A percentile compares a stretch with the other conserved stretches of the same genome.
These are phyloP conservation scores for Athelia psychrophila DNA, from an alignment of 1,284 basidiomycete genomes.

Conservation along the genomic window DNA sequence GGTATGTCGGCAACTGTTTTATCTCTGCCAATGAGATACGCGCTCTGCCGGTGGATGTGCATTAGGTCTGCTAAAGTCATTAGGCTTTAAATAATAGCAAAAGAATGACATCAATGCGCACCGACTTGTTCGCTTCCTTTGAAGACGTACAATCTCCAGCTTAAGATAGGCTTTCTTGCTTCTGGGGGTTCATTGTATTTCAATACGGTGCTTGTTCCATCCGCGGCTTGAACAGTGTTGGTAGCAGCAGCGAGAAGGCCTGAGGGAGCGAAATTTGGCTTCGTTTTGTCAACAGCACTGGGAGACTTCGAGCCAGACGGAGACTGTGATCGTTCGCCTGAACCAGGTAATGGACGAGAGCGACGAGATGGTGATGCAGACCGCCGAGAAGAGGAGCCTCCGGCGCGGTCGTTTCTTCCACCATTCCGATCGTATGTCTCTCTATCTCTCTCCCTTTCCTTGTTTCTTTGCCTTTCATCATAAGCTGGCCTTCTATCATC, in stretches of 20 bases:
- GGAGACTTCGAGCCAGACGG: slow-evolving; percentile 32
- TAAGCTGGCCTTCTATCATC: neutral
- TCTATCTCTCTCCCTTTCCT: slow-evolving; percentile 27
- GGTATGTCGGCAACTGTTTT: slow-evolving; percentile 86
- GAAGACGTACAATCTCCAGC: slow-evolving; percentile 97
- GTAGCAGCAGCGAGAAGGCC: slow-evolving; percentile 95
- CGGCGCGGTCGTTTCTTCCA: slow-evolving; percentile 22
- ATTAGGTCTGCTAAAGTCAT: slow-evolving; percentile 69
- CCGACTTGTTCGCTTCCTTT: slow-evolving; percentile 92
- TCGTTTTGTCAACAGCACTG: slow-evolving; percentile 51
- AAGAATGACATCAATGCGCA: slow-evolving; percentile 38
- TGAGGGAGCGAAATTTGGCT: slow-evolving; percentile 87
- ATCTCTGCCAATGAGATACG: slow-evolving; percentile 92
- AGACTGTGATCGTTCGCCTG: slow-evolving; percentile 25
- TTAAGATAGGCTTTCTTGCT: slow-evolving; percentile 85
- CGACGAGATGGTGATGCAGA: slow-evolving; percentile 52
- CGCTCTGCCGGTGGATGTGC: slow-evolving; percentile 90
- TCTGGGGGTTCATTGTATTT: slow-evolving; percentile 99
- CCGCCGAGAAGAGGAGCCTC: slow-evolving; percentile 40
- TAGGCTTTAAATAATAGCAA: neutral
- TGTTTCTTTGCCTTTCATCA: slow-evolving; percentile 21
- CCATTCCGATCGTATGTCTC: slow-evolving; percentile 25
- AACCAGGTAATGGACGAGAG: slow-evolving; percentile 29
- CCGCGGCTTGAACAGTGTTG: slow-evolving; percentile 74
- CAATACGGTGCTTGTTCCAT: slow-evolving; percentile 83